These are phyloP conservation scores for Russula lepida DNA, from an alignment of 768 basidiomycete genomes.

Conservation along the genomic window DNA sequence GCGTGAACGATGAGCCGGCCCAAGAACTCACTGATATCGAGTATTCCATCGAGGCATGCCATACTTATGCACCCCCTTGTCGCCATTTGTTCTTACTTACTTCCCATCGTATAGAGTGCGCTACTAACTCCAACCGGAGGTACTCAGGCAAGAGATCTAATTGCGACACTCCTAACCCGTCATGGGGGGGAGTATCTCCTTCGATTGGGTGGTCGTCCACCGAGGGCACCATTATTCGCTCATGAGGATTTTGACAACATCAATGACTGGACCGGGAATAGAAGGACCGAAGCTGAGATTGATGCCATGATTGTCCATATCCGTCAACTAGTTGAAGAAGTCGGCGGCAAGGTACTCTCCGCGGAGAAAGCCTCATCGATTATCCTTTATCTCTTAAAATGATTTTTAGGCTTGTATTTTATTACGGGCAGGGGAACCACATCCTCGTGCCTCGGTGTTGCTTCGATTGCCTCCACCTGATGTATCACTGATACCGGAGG, in stretches of 20 bases:
- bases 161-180: slow-evolving; percentile 60
- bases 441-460: slow-evolving; percentile 52
- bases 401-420: slow-evolving; percentile 46
- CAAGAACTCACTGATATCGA: slow-evolving; percentile 35
- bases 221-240: slow-evolving; percentile 45
- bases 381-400: neutral
- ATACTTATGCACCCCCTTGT: neutral
- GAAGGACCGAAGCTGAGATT: slow-evolving; percentile 45
- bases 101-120: neutral
- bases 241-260: slow-evolving; percentile 40
- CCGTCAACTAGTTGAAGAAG: slow-evolving; percentile 52
- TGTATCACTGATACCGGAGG: slow-evolving; percentile 78
- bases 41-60: slow-evolving; percentile 45
- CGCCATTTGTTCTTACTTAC: neutral
- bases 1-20: neutral
- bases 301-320: slow-evolving; percentile 38
- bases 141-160: slow-evolving; percentile 50
- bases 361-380: neutral
- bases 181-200: slow-evolving; percentile 67
- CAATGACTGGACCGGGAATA: slow-evolving; percentile 47
- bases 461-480: slow-evolving; percentile 69
- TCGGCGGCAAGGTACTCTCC: slow-evolving; percentile 62
- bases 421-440: slow-evolving; percentile 37
- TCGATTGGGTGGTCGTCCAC: slow-evolving; percentile 61
- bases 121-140: slow-evolving; percentile 40